Base-by-base conservation (phyloP, 1,284 basidiomycete species). In the Leccinum proliferum region DNA sequence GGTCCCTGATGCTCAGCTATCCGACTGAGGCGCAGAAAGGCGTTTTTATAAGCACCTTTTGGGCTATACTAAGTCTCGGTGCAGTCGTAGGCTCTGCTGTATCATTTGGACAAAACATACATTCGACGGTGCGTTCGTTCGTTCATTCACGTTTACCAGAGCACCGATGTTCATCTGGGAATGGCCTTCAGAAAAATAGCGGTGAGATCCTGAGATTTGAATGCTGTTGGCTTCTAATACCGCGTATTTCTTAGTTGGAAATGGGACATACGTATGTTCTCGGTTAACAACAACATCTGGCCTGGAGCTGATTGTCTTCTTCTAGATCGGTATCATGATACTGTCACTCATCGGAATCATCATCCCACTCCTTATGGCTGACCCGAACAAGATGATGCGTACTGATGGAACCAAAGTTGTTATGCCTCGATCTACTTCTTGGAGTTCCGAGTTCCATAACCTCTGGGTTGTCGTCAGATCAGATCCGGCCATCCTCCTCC, bases 1-100 rank as follows among this genome's bases (percentile, higher is more conserved):
- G 86, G 4, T 80, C 83, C 2, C 73, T 87, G 63, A 88, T 87
- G 82, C 76, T 88, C 57, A 78, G 83, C 3, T 88, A 88, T 68
- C 82, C 85, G 0, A 84, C 78, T 63, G 81, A 82, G 67, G 66
- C 77, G 63, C 77, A 84, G 67, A 89, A 89, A 72, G 86, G 88
- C 2, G 71, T 75, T 41, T 83, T 77, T 68, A 86, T 89, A 66
- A 80, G 79, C 55, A 78, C 88, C 59, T 86, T 89, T 72, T 90
- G 88, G 88, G 76, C 79, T 57, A 82, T 88, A 67, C 88, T 88
- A 75, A 88, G 88, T 66, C 72, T 85, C 10, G 84, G 87, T 12
- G 84, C 82, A 14, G 85, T 87, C 5, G 80, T 87, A 29, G 87
- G 87, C 4, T 78, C 82, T 1, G 78, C 83, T 10, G 83, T 88